Conservation (phyloP, 202 grass and related monocot genomes). For the Setaria viridis region DNA sequence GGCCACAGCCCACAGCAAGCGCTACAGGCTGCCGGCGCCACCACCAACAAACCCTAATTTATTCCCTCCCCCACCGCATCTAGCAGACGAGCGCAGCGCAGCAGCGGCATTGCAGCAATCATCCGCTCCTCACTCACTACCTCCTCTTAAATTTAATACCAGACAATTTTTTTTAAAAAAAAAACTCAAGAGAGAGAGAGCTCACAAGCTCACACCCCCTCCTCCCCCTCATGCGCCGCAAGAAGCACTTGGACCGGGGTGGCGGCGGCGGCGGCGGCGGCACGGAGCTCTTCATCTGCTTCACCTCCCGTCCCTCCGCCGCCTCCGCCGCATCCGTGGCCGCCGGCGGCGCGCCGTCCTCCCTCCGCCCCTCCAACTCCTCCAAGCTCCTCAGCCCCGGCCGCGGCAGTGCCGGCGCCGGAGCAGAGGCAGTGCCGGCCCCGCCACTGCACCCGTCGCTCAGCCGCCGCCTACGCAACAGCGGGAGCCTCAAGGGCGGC, state of each 20-base stretch:
- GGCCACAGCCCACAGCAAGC: neutral
- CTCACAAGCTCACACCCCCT: conserved; percentile 33
- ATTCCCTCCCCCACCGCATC: conserved; percentile 35
- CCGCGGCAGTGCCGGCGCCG: conserved; percentile 37
- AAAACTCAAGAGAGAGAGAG: conserved; percentile 1
- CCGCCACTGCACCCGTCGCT: conserved; percentile 60
- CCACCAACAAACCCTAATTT: conserved; percentile 58
- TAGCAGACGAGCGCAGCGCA: neutral
- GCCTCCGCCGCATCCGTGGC: conserved; percentile 48
- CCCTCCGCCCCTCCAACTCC: conserved; percentile 44
- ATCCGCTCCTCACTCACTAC: neutral
- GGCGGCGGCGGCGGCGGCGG: conserved; percentile 54
- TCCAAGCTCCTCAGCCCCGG: conserved; percentile 69
- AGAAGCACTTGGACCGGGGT: conserved; percentile 64
- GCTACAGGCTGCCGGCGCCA: conserved; percentile 36
- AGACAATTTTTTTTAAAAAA: conserved; percentile 5
- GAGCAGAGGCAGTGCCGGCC: conserved; percentile 15
- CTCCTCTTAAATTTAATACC: conserved; percentile 24
- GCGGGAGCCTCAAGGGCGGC: conserved; percentile 85
- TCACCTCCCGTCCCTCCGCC: conserved; percentile 80
- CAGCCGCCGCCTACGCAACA: conserved; percentile 78
- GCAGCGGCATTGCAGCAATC: conserved; percentile 11
- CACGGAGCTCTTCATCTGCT: conserved; percentile 85
- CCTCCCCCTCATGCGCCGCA: conserved; percentile 63
- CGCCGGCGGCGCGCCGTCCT: conserved; percentile 15